Percentiles rank a stretch among this genome's conserved stretches.
Evolutionary conservation across 768 basidiomycete species (phyloP).

Genomic region (Vararia minispora): DNA sequence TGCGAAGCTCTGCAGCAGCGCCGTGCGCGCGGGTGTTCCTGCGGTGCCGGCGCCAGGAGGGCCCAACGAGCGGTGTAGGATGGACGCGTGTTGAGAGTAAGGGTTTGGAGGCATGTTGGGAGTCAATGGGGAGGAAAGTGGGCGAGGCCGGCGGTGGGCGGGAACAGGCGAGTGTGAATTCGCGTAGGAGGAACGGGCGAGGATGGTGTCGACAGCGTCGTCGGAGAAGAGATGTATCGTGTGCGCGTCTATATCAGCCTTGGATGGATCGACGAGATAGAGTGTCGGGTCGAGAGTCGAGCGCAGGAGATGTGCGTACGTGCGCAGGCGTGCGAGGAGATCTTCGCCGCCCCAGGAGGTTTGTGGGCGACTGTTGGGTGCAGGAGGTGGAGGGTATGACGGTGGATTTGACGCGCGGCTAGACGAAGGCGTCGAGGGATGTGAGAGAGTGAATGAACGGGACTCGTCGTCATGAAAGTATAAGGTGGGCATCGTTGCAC

Average conservation of each 20-base stretch:
- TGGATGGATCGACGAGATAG: conserved; percentile 87
- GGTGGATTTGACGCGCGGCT: conserved; percentile 25
- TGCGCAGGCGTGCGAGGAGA: conserved; percentile 61
- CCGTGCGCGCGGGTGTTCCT: conserved; percentile 62
- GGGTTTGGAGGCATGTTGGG: conserved; percentile 30
- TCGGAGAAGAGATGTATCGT: conserved; percentile 76
- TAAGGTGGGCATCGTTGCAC: conserved; percentile 77
- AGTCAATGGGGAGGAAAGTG: conserved; percentile 33
- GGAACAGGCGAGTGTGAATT: conserved; percentile 77
- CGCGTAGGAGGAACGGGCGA: conserved; percentile 66
- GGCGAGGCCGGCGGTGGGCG: conserved; percentile 67
- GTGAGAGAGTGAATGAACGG: conserved; percentile 56
- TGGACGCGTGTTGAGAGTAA: conserved; percentile 58
- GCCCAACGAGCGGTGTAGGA: conserved; percentile 67
- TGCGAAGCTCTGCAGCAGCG: conserved; percentile 88
- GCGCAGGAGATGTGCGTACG: conserved; percentile 72
- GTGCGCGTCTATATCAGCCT: conserved; percentile 87
- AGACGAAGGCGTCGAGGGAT: conserved; percentile 31
- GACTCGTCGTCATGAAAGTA: conserved; percentile 98
- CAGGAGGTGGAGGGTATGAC: conserved; percentile 52
- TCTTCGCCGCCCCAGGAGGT: conserved; percentile 85
- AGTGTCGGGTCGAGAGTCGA: conserved; percentile 78
- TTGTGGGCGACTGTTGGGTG: conserved; percentile 23
- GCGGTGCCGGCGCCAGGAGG: conserved; percentile 40
- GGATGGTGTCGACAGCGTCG: conserved; percentile 80